Base-by-base conservation (phyloP, 129 eudicot species). In the Rutidosis leptorrhynchoides region DNA sequence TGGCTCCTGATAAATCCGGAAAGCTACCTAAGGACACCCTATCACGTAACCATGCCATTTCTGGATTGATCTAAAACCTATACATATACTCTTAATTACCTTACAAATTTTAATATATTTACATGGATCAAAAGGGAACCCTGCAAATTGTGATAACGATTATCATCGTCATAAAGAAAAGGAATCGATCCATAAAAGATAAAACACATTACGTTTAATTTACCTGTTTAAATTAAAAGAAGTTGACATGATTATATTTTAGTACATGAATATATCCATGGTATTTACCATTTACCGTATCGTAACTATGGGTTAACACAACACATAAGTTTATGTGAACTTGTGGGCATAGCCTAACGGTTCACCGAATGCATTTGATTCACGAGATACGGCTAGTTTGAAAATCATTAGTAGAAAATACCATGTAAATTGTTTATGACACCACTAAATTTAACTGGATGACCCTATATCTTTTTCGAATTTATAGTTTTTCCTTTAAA, bases 11-110 rank as follows among this genome's bases (percentile, higher is more conserved):
- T 7, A 93, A 72, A 84, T 93, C 98, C 26, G 96, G 79, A 52
- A 92, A 92, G 69, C 80, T 85, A 68, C 94, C 95, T 69, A 91
- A 62, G 11, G 88, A 70, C 33, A 91, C 90, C 77, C 55, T 91
- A 75, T 83, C 95, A 28, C 95, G 79, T 25, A 88, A 88, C 98
- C 98, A 88, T 19, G 94, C 87, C 98, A 93, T 92, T 68, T 77
- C 64, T 30, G 19, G 72, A 51, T 55, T 35, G 10, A 37, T 37
- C 45, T 37, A 37, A 11, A 11, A 37, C 48, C 67, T 33, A 11
- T 27, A 40, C 25, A 16, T 42, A 67, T 74, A n/a, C n/a, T n/a
- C n/a, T n/a, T n/a, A n/a, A n/a, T n/a, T n/a, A n/a, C n/a, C 69
- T 80, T 69, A 43, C 70, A 37, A 51, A 58, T 33, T 58, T 58